Evolutionary conservation across 2,329 filamentous ascomycete genomes (phyloP), one percentile per base, ranked within the genome.

Genomic region (Ceratocystis alfenasii): DNA sequence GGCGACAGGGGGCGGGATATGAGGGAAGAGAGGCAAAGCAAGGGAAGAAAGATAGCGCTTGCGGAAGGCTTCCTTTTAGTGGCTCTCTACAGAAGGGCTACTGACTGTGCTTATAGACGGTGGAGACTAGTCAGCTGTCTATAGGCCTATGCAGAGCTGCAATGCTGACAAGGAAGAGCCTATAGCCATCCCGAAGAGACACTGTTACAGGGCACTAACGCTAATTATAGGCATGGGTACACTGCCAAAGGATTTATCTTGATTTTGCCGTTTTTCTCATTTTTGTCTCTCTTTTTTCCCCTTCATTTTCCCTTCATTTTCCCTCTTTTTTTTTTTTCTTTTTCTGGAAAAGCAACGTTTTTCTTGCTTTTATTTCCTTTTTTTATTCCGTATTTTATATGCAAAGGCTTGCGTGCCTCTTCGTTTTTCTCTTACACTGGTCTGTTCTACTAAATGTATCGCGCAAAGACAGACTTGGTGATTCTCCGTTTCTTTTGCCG

Each of bases 391-490:
- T 45, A 41, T 22, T 61, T 44, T 61, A 20, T 61, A n/a, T n/a
- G 33, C 36, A 41, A 41, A 36, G 20, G 12, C 53, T 30, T n/a
- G 53, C 25, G 8, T 25, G 10, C 41, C 3, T 25, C 17, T 10
- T 25, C 20, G 25, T 46, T 46, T 20, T 20, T 45, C 17, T 62
- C 59, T 28, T 44, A 17, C 6, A 8, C 22, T 17, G 53, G 8
- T n/a, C 28, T 30, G 17, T 7, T 59, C 53, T 57, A 30, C 53
- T 59, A 59, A 59, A 59, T 59, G 53, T 59, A 33, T 12, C 53
- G 53, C 28, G 25, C 53, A 30, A 8, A 59, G 28, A 36, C 53
- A 33, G 53, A 30, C 28, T 59, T 59, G 28, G 53, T 59, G 53
- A 59, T 59, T n/a, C 33, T 59, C 53, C 17, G 17, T 10, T 50